Evolutionary conservation across 78 protist species (phyloP), one percentile per base, ranked within the genome.

Genomic region (Cavenderia fasciculata): DNA sequence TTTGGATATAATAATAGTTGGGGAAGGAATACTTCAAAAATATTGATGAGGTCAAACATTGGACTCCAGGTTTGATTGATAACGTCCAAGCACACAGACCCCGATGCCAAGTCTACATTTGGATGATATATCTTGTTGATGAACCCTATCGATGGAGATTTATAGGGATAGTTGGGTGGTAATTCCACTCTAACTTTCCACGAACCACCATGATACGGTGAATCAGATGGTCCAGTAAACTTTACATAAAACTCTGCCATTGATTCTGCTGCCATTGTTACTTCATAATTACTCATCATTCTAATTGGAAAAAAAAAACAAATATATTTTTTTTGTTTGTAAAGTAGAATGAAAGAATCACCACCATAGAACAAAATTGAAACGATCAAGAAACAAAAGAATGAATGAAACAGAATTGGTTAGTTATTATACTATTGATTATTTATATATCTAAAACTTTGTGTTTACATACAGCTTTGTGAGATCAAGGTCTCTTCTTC

Each of bases 11-110:
- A 41, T n/a, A 98, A 94, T 19, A 98, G 93, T 92, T 98, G 99
- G 2, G 98, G 99, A 43, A 98, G 92, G 51, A 97, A 97, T 7
- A 94, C 74, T n/a, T 97, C 98, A 43, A 98, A 98, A 29, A 98
- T 86, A 70, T 98, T 97, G 56, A 96, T 54, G 29, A 88, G 68
- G 72, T 61, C 86, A 69, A 94, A 98, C 97, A 98, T 95, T n/a
- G 99, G 99, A 34, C 95, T 94, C 99, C 99, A 98, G 0, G 98
- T 97, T 75, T 98, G 99, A 85, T 97, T 97, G 70, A 98, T 97
- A 57, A 97, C 99, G 59, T 98, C 99, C 41, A 98, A 87, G 65
- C 99, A 98, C 31, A 98, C 98, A 1, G 98, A 93, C 27, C 99
- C 99, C 0, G 99, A 98, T 97, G 78, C 46, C 52, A 95, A 96